A percentile compares a stretch with the other conserved stretches of the same genome.
Evolutionary conservation across 2,329 filamentous ascomycete species (phyloP).

Genomic region (Pleurostoma richardsiae): DNA sequence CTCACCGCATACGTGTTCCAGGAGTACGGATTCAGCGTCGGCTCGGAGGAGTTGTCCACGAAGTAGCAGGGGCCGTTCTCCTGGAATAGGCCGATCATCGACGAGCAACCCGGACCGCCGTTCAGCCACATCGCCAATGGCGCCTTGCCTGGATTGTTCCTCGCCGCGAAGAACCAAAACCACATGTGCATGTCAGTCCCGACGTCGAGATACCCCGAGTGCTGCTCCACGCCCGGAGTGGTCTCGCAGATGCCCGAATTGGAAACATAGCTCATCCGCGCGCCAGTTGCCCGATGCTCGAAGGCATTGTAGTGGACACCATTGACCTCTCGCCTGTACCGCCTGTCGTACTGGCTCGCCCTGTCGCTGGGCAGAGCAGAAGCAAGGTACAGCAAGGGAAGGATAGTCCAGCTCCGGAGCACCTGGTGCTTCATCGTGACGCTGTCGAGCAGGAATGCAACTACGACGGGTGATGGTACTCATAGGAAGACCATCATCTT

Average conservation of each 20-base stretch:
- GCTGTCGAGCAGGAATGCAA: too few relatives aligned
- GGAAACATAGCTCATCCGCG: conserved; percentile 1
- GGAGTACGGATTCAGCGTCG: conserved; percentile 49
- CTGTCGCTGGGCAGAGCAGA: too few relatives aligned
- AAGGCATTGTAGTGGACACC: conserved; percentile 4
- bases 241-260: conserved; percentile 6
- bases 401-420: too few relatives aligned
- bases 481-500: too few relatives aligned
- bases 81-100: conserved; percentile 45
- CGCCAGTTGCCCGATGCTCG: conserved; percentile 1
- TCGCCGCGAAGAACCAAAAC: conserved; percentile 29
- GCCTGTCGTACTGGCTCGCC: too few relatives aligned
- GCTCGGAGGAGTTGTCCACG: conserved; percentile 38
- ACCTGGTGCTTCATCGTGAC: too few relatives aligned
- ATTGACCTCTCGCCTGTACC: conserved; percentile 3
- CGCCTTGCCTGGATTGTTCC: conserved; percentile 20
- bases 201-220: conserved; percentile 6
- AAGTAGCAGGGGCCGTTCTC: conserved; percentile 44
- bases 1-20: conserved; percentile 49
- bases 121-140: conserved; percentile 52
- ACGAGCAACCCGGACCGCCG: conserved; percentile 53
- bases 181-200: conserved; percentile 4
- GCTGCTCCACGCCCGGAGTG: conserved; percentile 4
- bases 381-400: too few relatives aligned
- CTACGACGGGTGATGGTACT: too few relatives aligned